A percentile compares a stretch with the other conserved stretches of the same genome.
These are phyloP conservation scores for Lonicera japonica DNA, from an alignment of 129 eudicot genomes.

Conservation along the genomic window DNA sequence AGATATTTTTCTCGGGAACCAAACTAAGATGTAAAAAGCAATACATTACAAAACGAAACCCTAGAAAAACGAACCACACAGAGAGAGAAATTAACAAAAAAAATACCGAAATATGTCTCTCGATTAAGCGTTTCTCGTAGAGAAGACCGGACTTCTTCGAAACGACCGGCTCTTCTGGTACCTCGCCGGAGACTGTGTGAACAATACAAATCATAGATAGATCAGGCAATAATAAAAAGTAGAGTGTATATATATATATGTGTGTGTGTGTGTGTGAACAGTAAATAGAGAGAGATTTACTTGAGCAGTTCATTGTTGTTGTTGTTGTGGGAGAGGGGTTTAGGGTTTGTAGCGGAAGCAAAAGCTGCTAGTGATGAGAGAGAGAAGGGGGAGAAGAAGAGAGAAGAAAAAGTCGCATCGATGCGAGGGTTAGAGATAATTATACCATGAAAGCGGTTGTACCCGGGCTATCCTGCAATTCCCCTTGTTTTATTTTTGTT, in stretches of 20 bases:
- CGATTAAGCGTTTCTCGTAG: slow-evolving; percentile 82
- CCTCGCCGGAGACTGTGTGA: slow-evolving; percentile 90
- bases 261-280: not conserved
- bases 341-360: no score
- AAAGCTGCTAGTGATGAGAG: not conserved
- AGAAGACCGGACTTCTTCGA: slow-evolving; percentile 76
- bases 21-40: not conserved
- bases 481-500: no score
- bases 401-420: not conserved
- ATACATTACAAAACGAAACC: slow-evolving; percentile 2
- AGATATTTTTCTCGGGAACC: not conserved
- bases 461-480: not conserved
- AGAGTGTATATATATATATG: not conserved
- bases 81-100: not conserved
- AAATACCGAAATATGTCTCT: slow-evolving; percentile 63
- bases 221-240: slow-evolving; percentile 15
- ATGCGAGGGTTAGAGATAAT: not conserved
- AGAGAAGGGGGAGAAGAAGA: not conserved
- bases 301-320: slow-evolving; percentile 76
- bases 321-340: not conserved
- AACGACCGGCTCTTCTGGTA: slow-evolving; percentile 98
- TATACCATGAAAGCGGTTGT: not conserved
- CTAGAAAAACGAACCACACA: slow-evolving; percentile 1
- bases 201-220: slow-evolving; percentile 6
- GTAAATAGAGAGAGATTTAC: slow-evolving; percentile 28